Conservation (phyloP, 228 moss, liverwort and hornwort species). For the Sphagnum fallax region DNA sequence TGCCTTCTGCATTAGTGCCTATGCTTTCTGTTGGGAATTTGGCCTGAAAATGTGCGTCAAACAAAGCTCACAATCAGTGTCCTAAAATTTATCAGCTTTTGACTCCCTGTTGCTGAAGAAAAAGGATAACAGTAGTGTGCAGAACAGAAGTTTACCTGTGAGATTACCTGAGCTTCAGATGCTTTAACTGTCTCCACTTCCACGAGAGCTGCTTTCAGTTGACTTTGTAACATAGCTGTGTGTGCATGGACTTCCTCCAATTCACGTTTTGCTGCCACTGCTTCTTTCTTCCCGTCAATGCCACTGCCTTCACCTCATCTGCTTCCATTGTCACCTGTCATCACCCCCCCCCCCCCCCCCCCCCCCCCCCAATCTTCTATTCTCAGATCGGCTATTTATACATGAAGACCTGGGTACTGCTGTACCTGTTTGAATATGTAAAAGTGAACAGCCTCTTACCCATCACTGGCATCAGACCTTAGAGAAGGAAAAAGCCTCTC, state of each 20-base stretch:
- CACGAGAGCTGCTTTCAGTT: slow-evolving; percentile 36
- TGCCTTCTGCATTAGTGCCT: slow-evolving; percentile 17
- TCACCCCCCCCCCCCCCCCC: not conserved
- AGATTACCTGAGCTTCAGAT: slow-evolving; percentile 37
- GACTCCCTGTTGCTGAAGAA: not conserved
- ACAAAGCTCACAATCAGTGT: not conserved
- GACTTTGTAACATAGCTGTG: slow-evolving; percentile 33
- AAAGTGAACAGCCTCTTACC: too few relatives aligned
- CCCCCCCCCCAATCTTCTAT: not conserved
- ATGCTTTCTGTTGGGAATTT: slow-evolving; percentile 10
- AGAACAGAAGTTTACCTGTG: slow-evolving; percentile 22
- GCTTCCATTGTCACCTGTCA: slow-evolving; percentile 37
- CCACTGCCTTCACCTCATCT: slow-evolving; percentile 21
- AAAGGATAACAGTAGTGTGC: not conserved
- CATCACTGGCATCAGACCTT: too few relatives aligned
- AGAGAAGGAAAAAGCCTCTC: not conserved
- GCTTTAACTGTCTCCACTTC: slow-evolving; percentile 56
- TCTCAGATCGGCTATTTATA: not conserved
- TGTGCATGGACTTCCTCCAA: slow-evolving; percentile 39
- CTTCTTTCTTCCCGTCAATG: slow-evolving; percentile 21
- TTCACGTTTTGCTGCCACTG: slow-evolving; percentile 30
- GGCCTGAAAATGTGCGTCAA: slow-evolving; percentile 17
- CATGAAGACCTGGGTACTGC: too few relatives aligned
- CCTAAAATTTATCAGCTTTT: not conserved
- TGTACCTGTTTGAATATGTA: too few relatives aligned